Conservation (phyloP, 345 rosid species). For the Mangifera indica region DNA sequence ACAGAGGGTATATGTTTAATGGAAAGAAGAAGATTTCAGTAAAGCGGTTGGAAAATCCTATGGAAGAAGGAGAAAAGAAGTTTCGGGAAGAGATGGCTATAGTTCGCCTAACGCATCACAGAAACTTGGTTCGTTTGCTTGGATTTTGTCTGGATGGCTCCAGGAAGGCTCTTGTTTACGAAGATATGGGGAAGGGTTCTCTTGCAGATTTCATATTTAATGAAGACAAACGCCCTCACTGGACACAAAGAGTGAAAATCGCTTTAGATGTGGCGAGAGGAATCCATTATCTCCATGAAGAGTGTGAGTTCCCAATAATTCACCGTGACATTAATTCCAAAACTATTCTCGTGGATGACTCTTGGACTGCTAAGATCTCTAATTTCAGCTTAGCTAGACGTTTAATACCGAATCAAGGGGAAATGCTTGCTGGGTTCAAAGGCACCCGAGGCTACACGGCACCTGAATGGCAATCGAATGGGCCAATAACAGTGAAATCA, state of each 20-base stretch:
- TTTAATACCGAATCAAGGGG: too few species aligned
- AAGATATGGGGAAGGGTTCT: conserved; percentile 8
- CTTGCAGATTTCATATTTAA: conserved; percentile 20
- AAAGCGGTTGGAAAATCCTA: conserved; percentile 21
- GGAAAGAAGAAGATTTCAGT: conserved; percentile 17
- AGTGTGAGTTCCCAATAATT: conserved; percentile 18
- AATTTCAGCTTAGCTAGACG: too few species aligned
- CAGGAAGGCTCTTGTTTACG: conserved; percentile 10
- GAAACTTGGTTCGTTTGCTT: conserved; percentile 27
- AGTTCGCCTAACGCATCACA: conserved; percentile 31
- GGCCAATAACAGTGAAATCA: conserved; percentile 10
- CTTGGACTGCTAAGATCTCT: too few species aligned
- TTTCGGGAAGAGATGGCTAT: conserved; percentile 27
- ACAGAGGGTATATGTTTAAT: conserved; percentile 15
- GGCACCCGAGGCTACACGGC: conserved; percentile 22
- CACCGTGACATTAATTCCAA: too few species aligned
- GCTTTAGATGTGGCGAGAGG: conserved; percentile 16
- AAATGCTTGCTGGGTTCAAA: neutral
- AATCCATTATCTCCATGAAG: conserved; percentile 21
- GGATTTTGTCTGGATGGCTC: conserved; percentile 29
- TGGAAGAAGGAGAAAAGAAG: conserved; percentile 20
- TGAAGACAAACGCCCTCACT: neutral
- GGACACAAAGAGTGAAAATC: conserved; percentile 16
- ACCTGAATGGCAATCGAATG: conserved; percentile 26
- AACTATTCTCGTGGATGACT: too few species aligned